Conservation (phyloP, 139 green algal genomes). For the Pleodorina starrii region DNA sequence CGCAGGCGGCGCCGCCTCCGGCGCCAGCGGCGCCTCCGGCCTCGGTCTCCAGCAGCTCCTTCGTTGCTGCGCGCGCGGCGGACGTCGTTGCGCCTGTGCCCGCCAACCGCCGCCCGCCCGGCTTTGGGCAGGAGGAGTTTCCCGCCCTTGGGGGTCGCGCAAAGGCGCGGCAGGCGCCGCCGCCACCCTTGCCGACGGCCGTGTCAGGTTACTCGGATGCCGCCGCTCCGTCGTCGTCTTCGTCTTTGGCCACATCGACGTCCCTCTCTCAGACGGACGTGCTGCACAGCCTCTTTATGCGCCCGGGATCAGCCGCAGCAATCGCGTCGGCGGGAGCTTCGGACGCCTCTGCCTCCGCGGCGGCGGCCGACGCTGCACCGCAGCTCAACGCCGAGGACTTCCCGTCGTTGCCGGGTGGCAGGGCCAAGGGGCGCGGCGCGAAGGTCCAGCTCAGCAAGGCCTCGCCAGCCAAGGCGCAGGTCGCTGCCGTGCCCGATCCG, state of each 20-base stretch:
- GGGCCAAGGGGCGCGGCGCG: not conserved
- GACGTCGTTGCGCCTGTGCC: conserved; percentile 13
- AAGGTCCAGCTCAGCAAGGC: not conserved
- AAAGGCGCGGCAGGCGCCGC: not conserved
- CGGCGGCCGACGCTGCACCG: not conserved
- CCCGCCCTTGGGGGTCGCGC: conserved; percentile 47
- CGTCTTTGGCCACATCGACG: not conserved
- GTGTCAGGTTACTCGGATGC: conserved; percentile 6
- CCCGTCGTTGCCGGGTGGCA: conserved; percentile 26
- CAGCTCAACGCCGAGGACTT: conserved; percentile 1
- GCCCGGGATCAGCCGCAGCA: conserved; percentile 14
- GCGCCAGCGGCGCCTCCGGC: not conserved
- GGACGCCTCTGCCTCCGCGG: not conserved
- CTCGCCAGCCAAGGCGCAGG: not conserved
- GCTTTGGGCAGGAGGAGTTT: conserved; percentile 50
- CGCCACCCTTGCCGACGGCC: not conserved
- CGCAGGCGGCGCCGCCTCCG: not conserved
- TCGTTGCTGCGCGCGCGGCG: not conserved
- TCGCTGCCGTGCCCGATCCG: not conserved
- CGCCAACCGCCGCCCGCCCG: not conserved
- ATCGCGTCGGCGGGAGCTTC: not conserved
- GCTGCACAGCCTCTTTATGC: conserved; percentile 26
- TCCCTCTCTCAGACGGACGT: conserved; percentile 15
- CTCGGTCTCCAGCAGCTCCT: not conserved
- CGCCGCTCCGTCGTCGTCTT: not conserved